Percentiles rank a stretch among this genome's conserved stretches.
These are phyloP conservation scores for Scedosporium aurantiacum DNA, from an alignment of 2,329 filamentous ascomycete species.

Conservation along the genomic window DNA sequence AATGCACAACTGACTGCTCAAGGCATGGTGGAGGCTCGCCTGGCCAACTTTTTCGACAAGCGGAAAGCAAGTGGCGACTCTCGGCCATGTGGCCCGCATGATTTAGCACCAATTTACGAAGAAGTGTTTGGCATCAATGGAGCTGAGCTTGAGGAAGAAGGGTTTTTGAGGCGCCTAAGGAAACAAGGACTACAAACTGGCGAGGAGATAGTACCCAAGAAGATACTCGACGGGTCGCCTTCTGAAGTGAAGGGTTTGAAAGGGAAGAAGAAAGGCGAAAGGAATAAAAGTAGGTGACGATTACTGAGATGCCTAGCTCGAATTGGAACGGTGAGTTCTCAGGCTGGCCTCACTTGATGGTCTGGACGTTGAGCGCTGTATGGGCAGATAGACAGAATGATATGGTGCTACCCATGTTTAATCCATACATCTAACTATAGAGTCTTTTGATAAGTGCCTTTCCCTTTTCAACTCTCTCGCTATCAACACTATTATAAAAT, in stretches of 20 bases:
- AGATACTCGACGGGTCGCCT: no score
- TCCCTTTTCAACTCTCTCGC: slow-evolving; percentile 4
- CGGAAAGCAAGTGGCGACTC: neutral
- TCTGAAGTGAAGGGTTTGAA: no score
- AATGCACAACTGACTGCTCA: neutral
- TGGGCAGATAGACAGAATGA: no score
- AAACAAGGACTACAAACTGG: neutral
- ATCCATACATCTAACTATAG: no score
- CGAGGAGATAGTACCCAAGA: no score
- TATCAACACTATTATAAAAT: slow-evolving; percentile 3
- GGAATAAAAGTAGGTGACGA: no score
- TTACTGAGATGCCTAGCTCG: no score
- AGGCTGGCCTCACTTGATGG: no score
- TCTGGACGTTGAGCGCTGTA: no score
- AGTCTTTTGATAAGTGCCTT: neutral
- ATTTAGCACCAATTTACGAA: neutral
- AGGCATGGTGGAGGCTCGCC: neutral
- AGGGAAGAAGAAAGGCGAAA: no score
- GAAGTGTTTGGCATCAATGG: neutral
- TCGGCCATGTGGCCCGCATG: neutral
- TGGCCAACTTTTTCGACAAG: neutral
- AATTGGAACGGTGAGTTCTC: no score
- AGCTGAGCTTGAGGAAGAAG: neutral
- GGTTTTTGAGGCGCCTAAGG: neutral
- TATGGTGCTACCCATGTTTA: no score